These are phyloP conservation scores for Xerophyta viscosa DNA, from an alignment of 106 monocot species.

Conservation along the genomic window DNA sequence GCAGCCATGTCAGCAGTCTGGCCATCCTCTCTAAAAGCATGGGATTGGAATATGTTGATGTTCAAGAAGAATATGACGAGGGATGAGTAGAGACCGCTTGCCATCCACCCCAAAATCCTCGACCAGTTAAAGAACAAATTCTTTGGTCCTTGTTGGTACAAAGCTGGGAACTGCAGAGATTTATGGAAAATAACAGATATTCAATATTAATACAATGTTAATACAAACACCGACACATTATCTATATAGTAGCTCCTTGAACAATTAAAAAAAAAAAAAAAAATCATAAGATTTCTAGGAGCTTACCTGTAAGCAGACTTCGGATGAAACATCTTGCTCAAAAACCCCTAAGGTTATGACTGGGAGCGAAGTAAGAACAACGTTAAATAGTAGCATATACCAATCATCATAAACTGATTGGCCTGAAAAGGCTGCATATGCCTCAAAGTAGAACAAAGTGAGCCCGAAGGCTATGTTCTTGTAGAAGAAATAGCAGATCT, in stretches of 20 bases:
- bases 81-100: slow-evolving; percentile 62
- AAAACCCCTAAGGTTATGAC: slow-evolving; percentile 68
- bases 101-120: slow-evolving; percentile 70
- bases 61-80: slow-evolving; percentile 52
- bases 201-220: too few species aligned
- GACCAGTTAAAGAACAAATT: slow-evolving; percentile 74
- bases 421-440: slow-evolving; percentile 59
- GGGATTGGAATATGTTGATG: slow-evolving; percentile 35
- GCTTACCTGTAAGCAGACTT: slow-evolving; percentile 53
- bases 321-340: slow-evolving; percentile 82
- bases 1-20: slow-evolving; percentile 64
- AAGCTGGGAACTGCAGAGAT: slow-evolving; percentile 60
- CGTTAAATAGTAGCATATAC: slow-evolving; percentile 77
- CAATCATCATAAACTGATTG: slow-evolving; percentile 76
- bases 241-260: too few species aligned
- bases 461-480: slow-evolving; percentile 83
- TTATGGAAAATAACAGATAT: neutral
- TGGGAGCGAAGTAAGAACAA: slow-evolving; percentile 67
- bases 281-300: too few species aligned
- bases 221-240: too few species aligned
- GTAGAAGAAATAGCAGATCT: slow-evolving; percentile 90
- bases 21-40: slow-evolving; percentile 41
- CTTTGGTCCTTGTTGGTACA: slow-evolving; percentile 73
- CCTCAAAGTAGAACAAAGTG: slow-evolving; percentile 72
- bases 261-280: too few species aligned